phyloP scores from a whole-genome alignment of 257 asterid species.

The Euphrasia confusa region DNA sequence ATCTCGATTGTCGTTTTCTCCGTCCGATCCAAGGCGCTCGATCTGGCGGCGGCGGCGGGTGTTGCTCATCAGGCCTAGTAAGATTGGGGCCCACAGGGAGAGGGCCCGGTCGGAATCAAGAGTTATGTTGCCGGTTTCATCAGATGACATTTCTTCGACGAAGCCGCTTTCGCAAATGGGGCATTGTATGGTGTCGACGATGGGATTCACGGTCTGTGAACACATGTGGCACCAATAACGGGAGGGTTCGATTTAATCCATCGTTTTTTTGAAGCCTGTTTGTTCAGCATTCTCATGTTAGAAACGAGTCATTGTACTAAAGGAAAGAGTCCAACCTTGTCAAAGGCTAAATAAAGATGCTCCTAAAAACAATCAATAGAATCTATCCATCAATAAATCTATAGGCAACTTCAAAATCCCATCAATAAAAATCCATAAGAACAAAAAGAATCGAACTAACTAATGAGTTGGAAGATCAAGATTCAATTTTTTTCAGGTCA shows the following conservation, averaged over 20 bases:
- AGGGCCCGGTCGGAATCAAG: conserved; percentile 55
- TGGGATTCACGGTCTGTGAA: conserved; percentile 59
- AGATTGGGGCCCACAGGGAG: conserved; percentile 85
- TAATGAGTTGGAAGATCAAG: neutral
- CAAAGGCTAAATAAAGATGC: neutral
- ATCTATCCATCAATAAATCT: neutral
- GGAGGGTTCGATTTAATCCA: conserved; percentile 44
- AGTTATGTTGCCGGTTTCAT: neutral
- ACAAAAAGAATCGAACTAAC: neutral
- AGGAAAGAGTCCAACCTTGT: neutral
- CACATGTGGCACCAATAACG: conserved; percentile 80
- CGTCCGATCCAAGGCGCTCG: conserved; percentile 45
- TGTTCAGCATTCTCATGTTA: neutral
- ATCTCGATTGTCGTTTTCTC: conserved; percentile 21
- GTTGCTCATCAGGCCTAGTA: conserved; percentile 66
- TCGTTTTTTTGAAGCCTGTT: conserved; percentile 23
- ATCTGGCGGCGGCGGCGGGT: conserved; percentile 36
- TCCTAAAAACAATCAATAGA: neutral
- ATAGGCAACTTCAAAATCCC: neutral
- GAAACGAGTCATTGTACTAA: neutral
- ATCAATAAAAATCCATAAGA: neutral
- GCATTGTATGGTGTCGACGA: conserved; percentile 55
- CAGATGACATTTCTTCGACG: conserved; percentile 58
- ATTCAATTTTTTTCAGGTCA: neutral
- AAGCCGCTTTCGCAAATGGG: conserved; percentile 76